Evolutionary conservation across 2,329 filamentous ascomycete species (phyloP).

Genomic region (Meredithiella fracta): DNA sequence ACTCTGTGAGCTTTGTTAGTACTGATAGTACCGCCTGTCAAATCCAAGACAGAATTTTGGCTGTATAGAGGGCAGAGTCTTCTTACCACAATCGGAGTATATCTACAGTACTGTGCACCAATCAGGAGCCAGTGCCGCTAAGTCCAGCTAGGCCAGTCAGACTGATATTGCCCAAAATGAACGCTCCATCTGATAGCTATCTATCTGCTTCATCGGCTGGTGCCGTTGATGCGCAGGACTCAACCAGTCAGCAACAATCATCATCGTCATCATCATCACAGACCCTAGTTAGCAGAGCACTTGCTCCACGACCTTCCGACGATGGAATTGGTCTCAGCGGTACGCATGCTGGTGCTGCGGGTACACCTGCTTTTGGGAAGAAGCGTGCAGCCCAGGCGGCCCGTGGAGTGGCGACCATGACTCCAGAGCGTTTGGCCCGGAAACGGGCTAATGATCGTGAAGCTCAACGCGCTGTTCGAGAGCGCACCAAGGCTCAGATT

Average conservation of each 20-base stretch:
- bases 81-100: not conserved
- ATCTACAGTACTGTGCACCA: not conserved
- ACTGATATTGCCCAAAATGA: conserved; percentile 9
- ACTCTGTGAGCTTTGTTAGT: no score
- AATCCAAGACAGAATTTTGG: not conserved
- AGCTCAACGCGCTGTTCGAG: conserved; percentile 69
- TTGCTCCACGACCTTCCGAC: conserved; percentile 11
- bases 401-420: conserved; percentile 40
- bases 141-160: not conserved
- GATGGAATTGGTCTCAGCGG: not conserved
- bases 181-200: not conserved
- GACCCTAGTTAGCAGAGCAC: not conserved
- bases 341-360: conserved; percentile 12
- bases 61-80: not conserved
- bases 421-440: conserved; percentile 58
- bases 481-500: conserved; percentile 67
- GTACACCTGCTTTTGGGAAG: conserved; percentile 7
- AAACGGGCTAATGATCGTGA: conserved; percentile 52
- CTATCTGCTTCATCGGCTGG: not conserved
- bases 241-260: no score
- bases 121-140: not conserved
- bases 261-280: not conserved
- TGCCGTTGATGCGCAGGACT: no score
- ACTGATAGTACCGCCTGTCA: no score
- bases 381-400: conserved; percentile 6